These are phyloP conservation scores for Torulaspora globosa DNA, from an alignment of 1,139 yeast genomes.

Conservation along the genomic window DNA sequence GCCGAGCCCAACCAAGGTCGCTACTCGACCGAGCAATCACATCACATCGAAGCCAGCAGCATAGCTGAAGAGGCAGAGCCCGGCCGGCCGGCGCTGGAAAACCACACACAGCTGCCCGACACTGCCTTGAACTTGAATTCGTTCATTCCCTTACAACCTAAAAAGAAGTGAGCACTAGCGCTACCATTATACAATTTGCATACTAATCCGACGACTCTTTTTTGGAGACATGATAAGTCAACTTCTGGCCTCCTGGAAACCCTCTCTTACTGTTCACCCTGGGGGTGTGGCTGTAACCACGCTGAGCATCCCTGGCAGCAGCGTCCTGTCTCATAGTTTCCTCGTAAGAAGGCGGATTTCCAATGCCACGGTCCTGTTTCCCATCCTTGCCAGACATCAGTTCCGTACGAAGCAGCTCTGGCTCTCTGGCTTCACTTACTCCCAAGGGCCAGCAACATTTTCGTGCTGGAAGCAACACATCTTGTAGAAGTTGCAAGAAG, in stretches of 20 bases:
- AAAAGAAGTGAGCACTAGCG: conserved; percentile 15
- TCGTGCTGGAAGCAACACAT: background rate
- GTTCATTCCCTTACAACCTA: conserved; percentile 31
- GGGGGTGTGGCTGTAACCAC: conserved; percentile 15
- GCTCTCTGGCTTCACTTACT: background rate
- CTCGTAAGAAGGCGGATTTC: conserved; percentile 28
- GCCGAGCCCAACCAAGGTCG: background rate
- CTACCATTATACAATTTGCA: conserved; percentile 1
- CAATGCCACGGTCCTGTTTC: conserved; percentile 1
- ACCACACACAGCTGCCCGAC: background rate
- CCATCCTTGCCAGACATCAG: background rate
- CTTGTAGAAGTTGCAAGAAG: background rate
- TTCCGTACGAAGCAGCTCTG: background rate
- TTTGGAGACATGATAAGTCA: conserved; percentile 10
- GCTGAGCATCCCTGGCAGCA: background rate
- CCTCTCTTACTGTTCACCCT: conserved; percentile 13
- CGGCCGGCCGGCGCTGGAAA: background rate
- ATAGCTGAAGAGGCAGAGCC: background rate
- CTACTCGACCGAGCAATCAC: background rate
- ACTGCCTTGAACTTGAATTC: conserved; percentile 18
- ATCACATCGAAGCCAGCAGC: background rate
- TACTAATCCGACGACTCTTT: background rate
- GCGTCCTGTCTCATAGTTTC: conserved; percentile 22
- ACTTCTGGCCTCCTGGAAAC: conserved; percentile 21
- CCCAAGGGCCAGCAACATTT: background rate